Evolutionary conservation across 2,329 filamentous ascomycete species (phyloP).

Genomic region (Alternaria novae-zelandiae): DNA sequence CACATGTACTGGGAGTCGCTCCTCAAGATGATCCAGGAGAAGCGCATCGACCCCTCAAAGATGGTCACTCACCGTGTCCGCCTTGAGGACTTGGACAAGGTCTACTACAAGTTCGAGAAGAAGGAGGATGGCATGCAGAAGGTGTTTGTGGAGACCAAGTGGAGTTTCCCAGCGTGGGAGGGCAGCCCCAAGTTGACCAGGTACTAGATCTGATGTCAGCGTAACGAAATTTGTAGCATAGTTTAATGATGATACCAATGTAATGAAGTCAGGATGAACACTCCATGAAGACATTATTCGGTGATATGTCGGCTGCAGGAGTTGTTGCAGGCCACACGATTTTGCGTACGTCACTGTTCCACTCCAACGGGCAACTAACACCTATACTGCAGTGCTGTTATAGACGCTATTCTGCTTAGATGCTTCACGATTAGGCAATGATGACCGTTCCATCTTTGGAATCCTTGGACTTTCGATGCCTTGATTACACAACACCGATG

Average conservation of each 20-base stretch:
- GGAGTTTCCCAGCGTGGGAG: conserved; percentile 58
- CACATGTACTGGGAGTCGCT: conserved; percentile 84
- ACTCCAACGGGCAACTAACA: neutral
- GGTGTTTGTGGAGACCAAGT: conserved; percentile 70
- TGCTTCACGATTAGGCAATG: neutral
- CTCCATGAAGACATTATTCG: neutral
- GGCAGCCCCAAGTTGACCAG: conserved; percentile 61
- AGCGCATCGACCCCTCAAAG: conserved; percentile 74
- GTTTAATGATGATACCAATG: conserved; percentile 2
- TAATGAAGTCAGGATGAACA: neutral
- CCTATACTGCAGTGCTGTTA: neutral
- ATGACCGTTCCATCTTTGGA: neutral
- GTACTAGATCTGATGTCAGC: conserved; percentile 30
- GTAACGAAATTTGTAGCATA: neutral
- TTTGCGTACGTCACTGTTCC: neutral
- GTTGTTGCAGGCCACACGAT: neutral
- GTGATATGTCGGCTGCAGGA: neutral
- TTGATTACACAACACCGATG: neutral
- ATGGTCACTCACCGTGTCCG: conserved; percentile 81
- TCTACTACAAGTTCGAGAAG: conserved; percentile 71
- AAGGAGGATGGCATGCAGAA: conserved; percentile 79
- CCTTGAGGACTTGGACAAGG: conserved; percentile 57
- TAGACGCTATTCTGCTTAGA: neutral
- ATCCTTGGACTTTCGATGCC: neutral
- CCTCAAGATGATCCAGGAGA: conserved; percentile 69